Evolutionary conservation across 2,329 filamentous ascomycete species (phyloP).

Genomic region (Talaromyces amestolkiae): DNA sequence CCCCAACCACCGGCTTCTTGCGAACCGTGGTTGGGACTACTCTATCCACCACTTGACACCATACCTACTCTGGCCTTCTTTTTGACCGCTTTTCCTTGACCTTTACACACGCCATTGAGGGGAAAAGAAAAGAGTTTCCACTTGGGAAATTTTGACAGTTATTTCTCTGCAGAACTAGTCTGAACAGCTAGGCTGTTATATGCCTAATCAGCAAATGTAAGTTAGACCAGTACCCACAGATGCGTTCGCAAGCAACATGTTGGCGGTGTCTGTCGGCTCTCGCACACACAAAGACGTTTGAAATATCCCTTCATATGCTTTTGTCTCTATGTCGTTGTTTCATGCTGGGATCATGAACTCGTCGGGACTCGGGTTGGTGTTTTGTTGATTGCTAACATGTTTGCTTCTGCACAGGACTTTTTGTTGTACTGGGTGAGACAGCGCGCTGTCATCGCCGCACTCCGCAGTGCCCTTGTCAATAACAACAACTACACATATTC

Average conservation of each 20-base stretch:
- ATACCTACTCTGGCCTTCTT: constrained; percentile 4
- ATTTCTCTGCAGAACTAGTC: neutral
- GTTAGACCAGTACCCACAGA: constrained; percentile 9
- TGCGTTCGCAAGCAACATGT: neutral
- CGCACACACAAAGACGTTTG: neutral
- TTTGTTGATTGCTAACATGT: constrained; percentile 11
- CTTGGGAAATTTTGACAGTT: neutral
- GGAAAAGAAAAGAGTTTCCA: constrained; percentile 3
- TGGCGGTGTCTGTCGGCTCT: neutral
- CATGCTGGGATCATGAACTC: constrained; percentile 1
- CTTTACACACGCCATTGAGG: neutral
- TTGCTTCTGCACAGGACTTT: constrained; percentile 14
- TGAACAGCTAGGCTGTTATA: neutral
- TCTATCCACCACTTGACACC: neutral
- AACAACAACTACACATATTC: constrained; percentile 2
- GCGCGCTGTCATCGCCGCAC: constrained; percentile 17
- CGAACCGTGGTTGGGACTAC: constrained; percentile 11
- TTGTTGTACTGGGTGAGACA: constrained; percentile 17
- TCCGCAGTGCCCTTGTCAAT: constrained; percentile 10
- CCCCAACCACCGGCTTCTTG: constrained; percentile 10
- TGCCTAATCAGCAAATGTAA: constrained; percentile 11
- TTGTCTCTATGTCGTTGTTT: neutral
- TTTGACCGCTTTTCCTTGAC: constrained; percentile 7
- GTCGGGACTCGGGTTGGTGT: neutral
- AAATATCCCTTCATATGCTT: neutral